Percentiles rank a stretch among this genome's conserved stretches.
phyloP scores from a whole-genome alignment of 2,329 filamentous ascomycete genomes.

The Aspergillus sp. region DNA sequence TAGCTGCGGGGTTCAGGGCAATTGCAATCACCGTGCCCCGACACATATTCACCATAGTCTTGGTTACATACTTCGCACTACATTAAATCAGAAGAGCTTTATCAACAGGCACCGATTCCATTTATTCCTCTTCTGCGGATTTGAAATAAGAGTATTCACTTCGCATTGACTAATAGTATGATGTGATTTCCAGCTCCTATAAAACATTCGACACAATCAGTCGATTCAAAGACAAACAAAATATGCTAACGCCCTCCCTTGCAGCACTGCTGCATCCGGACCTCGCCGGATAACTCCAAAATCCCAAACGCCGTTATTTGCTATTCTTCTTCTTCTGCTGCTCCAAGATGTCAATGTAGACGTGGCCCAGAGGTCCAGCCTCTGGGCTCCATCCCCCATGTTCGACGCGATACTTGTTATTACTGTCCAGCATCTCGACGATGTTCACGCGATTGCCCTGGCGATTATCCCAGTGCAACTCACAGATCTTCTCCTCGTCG shows the following conservation, averaged over 20 bases:
- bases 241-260: not conserved
- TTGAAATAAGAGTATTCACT: too few relatives aligned
- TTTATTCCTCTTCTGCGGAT: too few relatives aligned
- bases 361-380: constrained; percentile 34
- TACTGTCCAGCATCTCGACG: constrained; percentile 31
- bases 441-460: constrained; percentile 24
- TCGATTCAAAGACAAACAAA: not conserved
- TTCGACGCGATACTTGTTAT: constrained; percentile 29
- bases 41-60: too few relatives aligned
- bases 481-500: constrained; percentile 34
- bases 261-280: not conserved
- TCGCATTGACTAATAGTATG: too few relatives aligned
- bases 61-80: too few relatives aligned
- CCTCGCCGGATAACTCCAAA: not conserved
- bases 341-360: constrained; percentile 30
- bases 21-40: too few relatives aligned
- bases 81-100: too few relatives aligned
- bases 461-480: constrained; percentile 37
- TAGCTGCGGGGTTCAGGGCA: too few relatives aligned
- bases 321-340: constrained; percentile 25
- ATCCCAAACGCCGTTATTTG: too few relatives aligned
- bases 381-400: constrained; percentile 34
- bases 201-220: too few relatives aligned
- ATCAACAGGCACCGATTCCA: too few relatives aligned
- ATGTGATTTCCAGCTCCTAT: too few relatives aligned